Base-by-base conservation (phyloP, 192 early-diverging fungal species). In the Umbelopsis isabellina region DNA sequence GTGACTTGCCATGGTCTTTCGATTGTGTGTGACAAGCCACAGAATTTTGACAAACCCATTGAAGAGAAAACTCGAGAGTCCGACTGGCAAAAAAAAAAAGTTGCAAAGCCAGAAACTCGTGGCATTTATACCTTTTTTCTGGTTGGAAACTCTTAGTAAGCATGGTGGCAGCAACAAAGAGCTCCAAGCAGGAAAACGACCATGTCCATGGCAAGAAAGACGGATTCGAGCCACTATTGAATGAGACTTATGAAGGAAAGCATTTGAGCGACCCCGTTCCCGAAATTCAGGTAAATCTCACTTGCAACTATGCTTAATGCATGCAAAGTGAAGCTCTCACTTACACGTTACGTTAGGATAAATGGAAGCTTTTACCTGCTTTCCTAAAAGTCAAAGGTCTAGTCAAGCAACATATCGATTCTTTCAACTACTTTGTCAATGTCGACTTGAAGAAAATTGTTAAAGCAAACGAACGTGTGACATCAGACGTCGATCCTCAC, bases 381-480 rank as follows among this genome's bases (percentile, higher is more conserved):
- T 99, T 97, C 78, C 81, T 99, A 37, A 94, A 95, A 76, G 93
- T 96, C 33, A 97, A 97, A 72, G 98, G 98, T 68, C 87, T 99
- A 21, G 92, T 99, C 64, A 98, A 98, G 80, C 98, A 99, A 79
- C 98, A 99, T 78, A 89, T 98, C 70, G 98, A 99, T 80, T 99
- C 98, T 9, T 99, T 97, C 83, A 97, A 99, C 84, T 98, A 97
- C 78, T 99, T 98, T 85, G 86, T 99, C 68, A 91, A 98, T 71
- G 91, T 92, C 6, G 98, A 96, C 64, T 80, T 99, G 67, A 91
- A 95, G 78, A 92, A 96, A 73, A 99, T 99, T 68, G 87, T 99
- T 68, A 82, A 90, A 74, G 94, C 97, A 10, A 99, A 97, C 80
- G 88, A 91, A 72, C 88, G 88, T 68, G 90, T 99, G 23, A 91